Evolutionary conservation across 805 yeast species (phyloP).

Genomic region (Saccharomycopsis microspora): DNA sequence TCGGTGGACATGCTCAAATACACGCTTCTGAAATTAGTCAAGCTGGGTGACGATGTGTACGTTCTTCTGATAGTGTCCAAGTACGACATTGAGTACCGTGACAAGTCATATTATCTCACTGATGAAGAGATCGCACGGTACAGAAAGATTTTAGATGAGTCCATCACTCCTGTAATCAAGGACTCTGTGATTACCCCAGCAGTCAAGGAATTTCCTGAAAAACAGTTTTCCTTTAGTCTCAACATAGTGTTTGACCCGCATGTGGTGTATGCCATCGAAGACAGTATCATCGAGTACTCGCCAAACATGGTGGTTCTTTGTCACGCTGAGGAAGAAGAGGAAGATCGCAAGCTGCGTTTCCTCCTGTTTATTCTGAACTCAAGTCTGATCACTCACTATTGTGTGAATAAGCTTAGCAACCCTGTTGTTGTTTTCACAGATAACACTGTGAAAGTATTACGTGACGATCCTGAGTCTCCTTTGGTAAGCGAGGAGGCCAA

Average conservation of each 20-base stretch:
- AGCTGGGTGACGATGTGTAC: conserved; percentile 9
- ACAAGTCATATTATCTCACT: conserved; percentile 7
- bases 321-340: conserved; percentile 4
- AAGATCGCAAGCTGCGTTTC: background rate
- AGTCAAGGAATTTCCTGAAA: background rate
- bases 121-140: background rate
- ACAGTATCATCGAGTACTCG: conserved; percentile 5
- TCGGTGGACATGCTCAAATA: conserved; percentile 5
- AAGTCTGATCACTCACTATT: conserved; percentile 4
- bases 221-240: conserved; percentile 3
- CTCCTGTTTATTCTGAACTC: background rate
- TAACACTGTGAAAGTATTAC: background rate
- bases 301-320: conserved; percentile 10
- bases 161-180: background rate
- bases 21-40: conserved; percentile 7
- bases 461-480: too few relatives aligned
- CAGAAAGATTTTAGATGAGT: conserved; percentile 1
- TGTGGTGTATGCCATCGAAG: conserved; percentile 7
- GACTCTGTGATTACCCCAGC: background rate
- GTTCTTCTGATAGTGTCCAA: conserved; percentile 6
- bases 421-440: conserved; percentile 11
- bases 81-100: conserved; percentile 8
- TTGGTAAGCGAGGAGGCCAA: too few relatives aligned
- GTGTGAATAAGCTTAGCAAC: conserved; percentile 10
- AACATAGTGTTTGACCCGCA: conserved; percentile 14